Conservation (phyloP, 1,284 basidiomycete species). For the Vanrija humicola region DNA sequence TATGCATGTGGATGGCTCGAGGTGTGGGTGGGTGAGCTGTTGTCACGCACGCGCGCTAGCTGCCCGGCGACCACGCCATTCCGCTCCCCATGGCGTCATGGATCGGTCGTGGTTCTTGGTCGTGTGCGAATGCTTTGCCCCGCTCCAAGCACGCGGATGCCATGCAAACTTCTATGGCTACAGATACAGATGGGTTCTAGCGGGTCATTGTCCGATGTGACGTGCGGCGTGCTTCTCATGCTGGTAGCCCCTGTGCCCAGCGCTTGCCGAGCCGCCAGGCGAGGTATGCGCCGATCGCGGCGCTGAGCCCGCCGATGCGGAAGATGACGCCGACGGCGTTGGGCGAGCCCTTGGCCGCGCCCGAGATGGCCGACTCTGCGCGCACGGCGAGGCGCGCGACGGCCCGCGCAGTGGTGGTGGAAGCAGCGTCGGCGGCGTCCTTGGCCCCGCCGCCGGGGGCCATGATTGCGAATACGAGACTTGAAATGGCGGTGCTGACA, state of each 20-base stretch:
- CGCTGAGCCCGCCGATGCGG: conserved; percentile 14
- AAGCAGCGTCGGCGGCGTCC: not conserved
- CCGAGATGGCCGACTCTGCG: not conserved
- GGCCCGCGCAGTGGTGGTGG: not conserved
- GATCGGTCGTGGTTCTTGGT: too few species aligned
- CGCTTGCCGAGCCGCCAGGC: conserved; percentile 11
- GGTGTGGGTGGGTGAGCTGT: too few species aligned
- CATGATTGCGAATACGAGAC: conserved; percentile 52
- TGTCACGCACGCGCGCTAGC: too few species aligned
- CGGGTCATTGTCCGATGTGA: too few species aligned
- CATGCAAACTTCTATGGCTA: too few species aligned
- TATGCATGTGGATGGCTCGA: too few species aligned
- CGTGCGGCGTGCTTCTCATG: too few species aligned
- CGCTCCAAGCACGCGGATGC: too few species aligned
- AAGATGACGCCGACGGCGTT: conserved; percentile 16
- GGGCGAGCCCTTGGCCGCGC: not conserved
- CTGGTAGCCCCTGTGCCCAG: conserved; percentile 3
- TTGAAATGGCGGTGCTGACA: conserved; percentile 52
- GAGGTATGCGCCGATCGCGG: conserved; percentile 14
- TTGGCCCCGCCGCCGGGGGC: conserved; percentile 31
- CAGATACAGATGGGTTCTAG: too few species aligned
- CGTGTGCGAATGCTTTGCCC: too few species aligned
- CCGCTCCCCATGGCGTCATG: too few species aligned
- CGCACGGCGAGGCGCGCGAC: not conserved
- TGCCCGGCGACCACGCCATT: too few species aligned